Conservation (phyloP, 192 early-diverging fungal species). For the Funneliformis mosseae region DNA sequence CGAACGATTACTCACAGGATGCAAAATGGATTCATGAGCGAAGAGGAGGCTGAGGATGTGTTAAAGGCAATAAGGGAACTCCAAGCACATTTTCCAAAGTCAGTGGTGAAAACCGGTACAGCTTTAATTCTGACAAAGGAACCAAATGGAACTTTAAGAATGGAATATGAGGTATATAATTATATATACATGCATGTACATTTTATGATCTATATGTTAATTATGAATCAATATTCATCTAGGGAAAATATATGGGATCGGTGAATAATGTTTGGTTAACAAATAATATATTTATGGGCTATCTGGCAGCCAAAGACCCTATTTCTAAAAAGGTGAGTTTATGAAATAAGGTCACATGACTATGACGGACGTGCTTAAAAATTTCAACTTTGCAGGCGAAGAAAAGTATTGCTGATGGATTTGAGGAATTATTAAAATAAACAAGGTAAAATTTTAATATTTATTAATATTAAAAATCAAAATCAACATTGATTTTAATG, state of each 20-base stretch:
- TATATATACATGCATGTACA: neutral
- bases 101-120: conserved; percentile 48
- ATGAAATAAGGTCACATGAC: neutral
- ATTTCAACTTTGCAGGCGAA: conserved; percentile 17
- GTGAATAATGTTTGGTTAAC: conserved; percentile 52
- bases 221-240: neutral
- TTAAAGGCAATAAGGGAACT: conserved; percentile 55
- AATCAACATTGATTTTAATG: too few species aligned
- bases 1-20: conserved; percentile 47
- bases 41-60: conserved; percentile 51
- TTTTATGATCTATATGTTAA: neutral
- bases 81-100: conserved; percentile 52
- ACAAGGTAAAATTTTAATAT: neutral
- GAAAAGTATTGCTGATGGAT: conserved; percentile 28
- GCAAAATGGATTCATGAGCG: conserved; percentile 42
- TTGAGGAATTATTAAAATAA: conserved; percentile 17
- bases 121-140: conserved; percentile 53
- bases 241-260: conserved; percentile 50
- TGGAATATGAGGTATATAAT: conserved; percentile 40
- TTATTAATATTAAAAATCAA: neutral
- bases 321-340: conserved; percentile 45
- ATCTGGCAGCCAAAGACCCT: conserved; percentile 49
- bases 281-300: conserved; percentile 54
- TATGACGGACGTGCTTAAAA: neutral
- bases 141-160: conserved; percentile 42